Evolutionary conservation across 2,329 filamentous ascomycete species (phyloP), one percentile per base, ranked within the genome.

Genomic region (Lasiodiplodia hormozganensis): DNA sequence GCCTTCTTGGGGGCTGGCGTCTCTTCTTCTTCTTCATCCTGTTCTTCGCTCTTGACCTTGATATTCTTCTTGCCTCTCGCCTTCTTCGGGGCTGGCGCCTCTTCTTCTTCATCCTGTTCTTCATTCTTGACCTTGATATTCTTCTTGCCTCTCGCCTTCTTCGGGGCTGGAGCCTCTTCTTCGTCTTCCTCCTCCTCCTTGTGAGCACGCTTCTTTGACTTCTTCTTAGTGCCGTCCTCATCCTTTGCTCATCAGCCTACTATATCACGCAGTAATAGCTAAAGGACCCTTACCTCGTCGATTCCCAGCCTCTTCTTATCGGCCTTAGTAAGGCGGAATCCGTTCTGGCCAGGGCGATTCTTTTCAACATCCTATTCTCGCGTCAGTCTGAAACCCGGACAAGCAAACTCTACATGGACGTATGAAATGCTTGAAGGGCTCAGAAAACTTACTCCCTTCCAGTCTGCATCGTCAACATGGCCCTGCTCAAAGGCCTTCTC

Each of bases 401-500:
- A 56, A 23, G 70, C 25, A 73, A 73, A 74, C 12, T 53, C 73
- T 56, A 3, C 11, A 64, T 64, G 74, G 70, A 36, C 71, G 43
- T 70, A 65, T 36, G 28, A 1, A 10, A 25, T 14, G 38, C 25
- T 11, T 51, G 54, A 49, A 28, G 25, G 71, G 52, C 34, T 66
- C 38, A 28, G 73, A 31, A 18, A 28, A 84, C 91, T 82, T 86
- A 97, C 94, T 14, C 93, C 93, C 40, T 91, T 95, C 89, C 93
- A 97, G 73, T 97, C 95, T 64, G 92, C 90, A 52, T 93, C 86
- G 72, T 92, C 90, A 73, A 98, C 90, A 74, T 96, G 92, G 28
- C 93, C 93, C 76, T 94, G 86, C 69, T 86, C 85, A 28, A 97
- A 79, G 64, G 91, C 92, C 56, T 86, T 86, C 62, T 86, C 84